These are phyloP conservation scores for Parathielavia hyrcaniae DNA, from an alignment of 495 filamentous ascomycete species.

Conservation along the genomic window DNA sequence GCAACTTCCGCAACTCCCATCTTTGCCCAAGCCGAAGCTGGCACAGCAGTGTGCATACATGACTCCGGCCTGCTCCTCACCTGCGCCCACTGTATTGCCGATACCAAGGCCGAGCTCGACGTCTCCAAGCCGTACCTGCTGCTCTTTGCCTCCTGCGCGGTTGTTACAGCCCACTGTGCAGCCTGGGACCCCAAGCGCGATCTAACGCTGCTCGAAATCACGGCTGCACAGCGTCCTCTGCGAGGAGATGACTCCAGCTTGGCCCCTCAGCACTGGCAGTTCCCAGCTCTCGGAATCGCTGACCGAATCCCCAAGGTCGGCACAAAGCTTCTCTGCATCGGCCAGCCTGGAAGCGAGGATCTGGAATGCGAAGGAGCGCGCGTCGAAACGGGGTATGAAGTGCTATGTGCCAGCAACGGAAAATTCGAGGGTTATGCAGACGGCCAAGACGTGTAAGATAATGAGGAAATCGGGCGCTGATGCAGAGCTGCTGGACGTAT, in stretches of 20 bases:
- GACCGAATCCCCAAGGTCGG: conserved; percentile 9
- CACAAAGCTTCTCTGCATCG: conserved; percentile 31
- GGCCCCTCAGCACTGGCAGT: neutral
- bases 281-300: conserved; percentile 8
- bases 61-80: conserved; percentile 40
- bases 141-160: conserved; percentile 34
- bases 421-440: conserved; percentile 33
- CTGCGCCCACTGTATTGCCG: conserved; percentile 45
- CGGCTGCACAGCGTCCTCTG: conserved; percentile 15
- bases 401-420: conserved; percentile 39
- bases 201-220: conserved; percentile 37
- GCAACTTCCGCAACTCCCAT: conserved; percentile 36
- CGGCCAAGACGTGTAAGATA: conserved; percentile 39
- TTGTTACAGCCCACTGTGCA: conserved; percentile 34
- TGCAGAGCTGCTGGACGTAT: conserved; percentile 51
- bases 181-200: conserved; percentile 38
- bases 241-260: neutral
- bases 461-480: conserved; percentile 44
- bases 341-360: conserved; percentile 44
- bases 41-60: conserved; percentile 44
- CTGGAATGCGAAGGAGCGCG: conserved; percentile 31
- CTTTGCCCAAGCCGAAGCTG: conserved; percentile 45
- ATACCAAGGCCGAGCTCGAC: conserved; percentile 26
- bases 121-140: conserved; percentile 31
- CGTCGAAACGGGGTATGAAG: conserved; percentile 39